Conservation (phyloP, 164 flowering plant genomes). For the Malania oleifera region DNA sequence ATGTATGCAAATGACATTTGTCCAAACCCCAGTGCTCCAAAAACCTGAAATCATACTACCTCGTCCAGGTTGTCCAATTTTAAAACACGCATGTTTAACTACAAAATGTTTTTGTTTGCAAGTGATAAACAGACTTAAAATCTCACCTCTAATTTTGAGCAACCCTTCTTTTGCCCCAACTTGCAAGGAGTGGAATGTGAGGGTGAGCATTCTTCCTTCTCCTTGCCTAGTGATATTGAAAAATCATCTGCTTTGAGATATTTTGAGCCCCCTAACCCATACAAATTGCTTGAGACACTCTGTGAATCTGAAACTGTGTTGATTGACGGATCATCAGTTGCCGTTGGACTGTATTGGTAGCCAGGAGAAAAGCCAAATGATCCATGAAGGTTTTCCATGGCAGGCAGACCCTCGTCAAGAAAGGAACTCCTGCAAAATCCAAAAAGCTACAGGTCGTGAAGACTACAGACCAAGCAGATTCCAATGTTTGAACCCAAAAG, state of each 20-base stretch:
- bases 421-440: slow-evolving; percentile 41
- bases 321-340: slow-evolving; percentile 9
- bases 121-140: slow-evolving; percentile 2
- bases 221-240: slow-evolving; percentile 25
- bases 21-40: no score
- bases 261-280: slow-evolving; percentile 14
- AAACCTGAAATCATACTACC: neutral
- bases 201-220: slow-evolving; percentile 11
- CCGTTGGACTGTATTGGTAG: slow-evolving; percentile 3
- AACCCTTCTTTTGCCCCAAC: slow-evolving; percentile 3
- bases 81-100: neutral
- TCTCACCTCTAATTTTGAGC: slow-evolving; percentile 27
- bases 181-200: slow-evolving; percentile 8
- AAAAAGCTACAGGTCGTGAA: neutral
- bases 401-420: slow-evolving; percentile 24
- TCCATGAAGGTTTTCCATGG: slow-evolving; percentile 8
- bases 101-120: neutral
- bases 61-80: neutral
- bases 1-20: no score
- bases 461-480: neutral
- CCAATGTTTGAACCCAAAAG: neutral
- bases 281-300: slow-evolving; percentile 10
- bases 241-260: slow-evolving; percentile 24
- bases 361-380: slow-evolving; percentile 17
- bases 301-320: slow-evolving; percentile 16